Evolutionary conservation across 768 basidiomycete genomes (phyloP).

Genomic region (Galerina sulciceps): DNA sequence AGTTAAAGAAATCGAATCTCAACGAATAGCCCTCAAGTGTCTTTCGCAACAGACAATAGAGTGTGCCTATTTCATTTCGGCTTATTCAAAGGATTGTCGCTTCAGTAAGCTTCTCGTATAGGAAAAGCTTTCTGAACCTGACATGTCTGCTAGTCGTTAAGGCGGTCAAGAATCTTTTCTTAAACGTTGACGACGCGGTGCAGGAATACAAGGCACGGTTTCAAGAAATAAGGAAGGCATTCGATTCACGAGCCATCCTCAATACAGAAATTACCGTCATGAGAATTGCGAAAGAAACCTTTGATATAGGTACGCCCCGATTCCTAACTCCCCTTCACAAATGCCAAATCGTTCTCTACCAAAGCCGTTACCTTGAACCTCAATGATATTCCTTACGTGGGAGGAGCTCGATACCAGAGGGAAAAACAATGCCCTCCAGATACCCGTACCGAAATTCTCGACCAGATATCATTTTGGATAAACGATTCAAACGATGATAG

Average conservation of each 20-base stretch:
- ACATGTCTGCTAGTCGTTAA: background rate
- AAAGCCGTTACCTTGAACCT: background rate
- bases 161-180: background rate
- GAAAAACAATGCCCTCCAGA: slow-evolving; percentile 21
- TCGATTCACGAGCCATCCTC: too few species aligned
- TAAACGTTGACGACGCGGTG: too few species aligned
- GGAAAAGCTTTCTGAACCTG: background rate
- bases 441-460: slow-evolving; percentile 26
- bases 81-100: background rate
- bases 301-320: background rate
- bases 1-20: background rate
- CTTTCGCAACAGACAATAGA: background rate
- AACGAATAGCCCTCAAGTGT: background rate
- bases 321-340: background rate
- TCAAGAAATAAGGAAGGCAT: too few species aligned
- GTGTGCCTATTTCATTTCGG: background rate
- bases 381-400: slow-evolving; percentile 1
- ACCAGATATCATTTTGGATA: slow-evolving; percentile 28
- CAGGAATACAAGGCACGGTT: too few species aligned
- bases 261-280: too few species aligned
- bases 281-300: background rate
- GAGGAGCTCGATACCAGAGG: background rate
- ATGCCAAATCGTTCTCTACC: background rate
- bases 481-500: slow-evolving; percentile 10
- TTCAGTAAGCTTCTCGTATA: background rate